phyloP scores from a whole-genome alignment of 805 yeast genomes.

The Yamadazyma olivae region DNA sequence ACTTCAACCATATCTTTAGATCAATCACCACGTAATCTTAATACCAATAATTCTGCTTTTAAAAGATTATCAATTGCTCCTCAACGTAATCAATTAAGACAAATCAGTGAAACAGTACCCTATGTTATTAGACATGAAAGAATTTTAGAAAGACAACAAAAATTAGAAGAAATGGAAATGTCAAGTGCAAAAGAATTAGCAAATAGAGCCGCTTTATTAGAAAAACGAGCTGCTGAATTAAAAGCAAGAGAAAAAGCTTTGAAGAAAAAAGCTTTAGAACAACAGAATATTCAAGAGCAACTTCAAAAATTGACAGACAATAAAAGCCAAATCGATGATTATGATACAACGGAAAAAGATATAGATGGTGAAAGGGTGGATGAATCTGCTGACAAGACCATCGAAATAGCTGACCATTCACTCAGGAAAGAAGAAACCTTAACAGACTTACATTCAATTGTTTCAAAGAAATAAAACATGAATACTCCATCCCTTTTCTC shows the following conservation, averaged over 20 bases:
- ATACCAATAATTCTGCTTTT: conserved; percentile 29
- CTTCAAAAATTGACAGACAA: not conserved
- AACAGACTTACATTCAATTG: conserved; percentile 48
- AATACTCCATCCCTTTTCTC: too few species aligned
- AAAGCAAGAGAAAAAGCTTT: conserved; percentile 62
- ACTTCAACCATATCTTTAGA: conserved; percentile 28
- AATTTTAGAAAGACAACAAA: conserved; percentile 70
- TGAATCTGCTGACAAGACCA: not conserved
- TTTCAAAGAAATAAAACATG: conserved; percentile 6
- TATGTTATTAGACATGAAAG: conserved; percentile 77
- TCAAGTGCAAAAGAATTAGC: conserved; percentile 74
- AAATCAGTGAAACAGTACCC: conserved; percentile 82
- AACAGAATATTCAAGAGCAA: conserved; percentile 1
- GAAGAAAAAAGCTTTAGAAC: conserved; percentile 35
- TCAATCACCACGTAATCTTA: conserved; percentile 15
- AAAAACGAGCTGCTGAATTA: conserved; percentile 69
- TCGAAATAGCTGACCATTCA: not conserved
- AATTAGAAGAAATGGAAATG: conserved; percentile 74
- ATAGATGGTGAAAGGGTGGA: conserved; percentile 4
- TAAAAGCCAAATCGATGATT: not conserved
- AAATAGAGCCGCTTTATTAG: conserved; percentile 70
- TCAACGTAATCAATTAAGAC: conserved; percentile 64
- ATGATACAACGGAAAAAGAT: conserved; percentile 1
- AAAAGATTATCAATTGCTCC: conserved; percentile 45
- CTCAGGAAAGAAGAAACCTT: conserved; percentile 48